Base-by-base conservation (phyloP, 345 rosid species). In the Draba incana region DNA sequence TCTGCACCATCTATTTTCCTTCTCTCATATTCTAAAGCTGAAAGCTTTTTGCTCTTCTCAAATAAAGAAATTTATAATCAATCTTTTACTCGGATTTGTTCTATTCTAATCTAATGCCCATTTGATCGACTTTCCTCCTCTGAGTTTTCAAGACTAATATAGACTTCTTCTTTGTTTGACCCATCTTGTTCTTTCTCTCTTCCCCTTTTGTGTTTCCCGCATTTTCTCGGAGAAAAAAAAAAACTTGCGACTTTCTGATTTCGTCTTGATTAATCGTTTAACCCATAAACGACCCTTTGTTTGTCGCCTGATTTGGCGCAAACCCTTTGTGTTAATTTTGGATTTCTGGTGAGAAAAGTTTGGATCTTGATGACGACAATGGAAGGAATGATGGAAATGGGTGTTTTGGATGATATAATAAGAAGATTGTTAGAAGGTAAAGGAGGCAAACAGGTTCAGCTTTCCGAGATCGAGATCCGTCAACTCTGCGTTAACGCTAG, bases 391-490 rank as follows among this genome's bases (percentile, higher is more conserved):
- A 85, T 89, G 91, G 94, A 92, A 79, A 83, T 76, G 71, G 80
- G 84, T 39, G 89, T 82, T 2, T 71, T 95, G 89, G 98, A 95
- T 83, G 99, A 95, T 75, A 88, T 95, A 13, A 86, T 95, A 62
- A 82, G 92, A 79, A 88, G 98, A 80, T 76, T 95, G 24, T 75
- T 95, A 76, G 98, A 89, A 39, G 97, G 99, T 5, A 88, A 77
- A 89, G 98, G 96, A 62, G 86, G 90, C 8, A 92, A 86, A 70
- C 99, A 92, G 71, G 99, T 89, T 49, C 98, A 92, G 87, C 85
- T 92, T 15, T 95, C 99, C 0, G 99, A 95, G 81, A 81, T 80
- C 47, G 99, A 95, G 88, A 92, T 95, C 87, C 97, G 99, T 64
- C 99, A 89, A 81, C 89, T 95, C 25, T 95, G 99, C 66, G 78